phyloP scores from a whole-genome alignment of 768 basidiomycete genomes.

The Tulasnella sp. region DNA sequence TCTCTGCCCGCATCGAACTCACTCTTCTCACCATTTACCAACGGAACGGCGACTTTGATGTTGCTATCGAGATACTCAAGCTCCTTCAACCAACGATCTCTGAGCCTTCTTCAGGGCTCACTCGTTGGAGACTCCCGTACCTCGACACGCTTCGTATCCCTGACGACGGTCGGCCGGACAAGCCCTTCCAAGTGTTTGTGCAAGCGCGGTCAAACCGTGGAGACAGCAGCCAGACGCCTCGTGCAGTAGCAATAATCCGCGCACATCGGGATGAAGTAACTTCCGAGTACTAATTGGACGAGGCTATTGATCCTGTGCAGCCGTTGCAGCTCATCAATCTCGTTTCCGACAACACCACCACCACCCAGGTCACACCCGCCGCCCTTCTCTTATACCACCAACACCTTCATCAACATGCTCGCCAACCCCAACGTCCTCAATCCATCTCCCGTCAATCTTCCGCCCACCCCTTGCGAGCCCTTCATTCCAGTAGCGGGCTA shows the following conservation, averaged over 20 bases:
- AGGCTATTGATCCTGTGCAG: too few species aligned
- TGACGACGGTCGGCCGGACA: not conserved
- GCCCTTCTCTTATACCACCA: not conserved
- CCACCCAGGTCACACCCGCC: conserved; percentile 11
- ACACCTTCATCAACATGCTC: not conserved
- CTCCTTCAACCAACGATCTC: not conserved
- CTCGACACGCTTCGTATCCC: not conserved
- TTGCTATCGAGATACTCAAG: not conserved
- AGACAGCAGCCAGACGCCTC: not conserved
- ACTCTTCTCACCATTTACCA: not conserved
- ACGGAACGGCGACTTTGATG: not conserved
- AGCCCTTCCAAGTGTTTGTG: not conserved
- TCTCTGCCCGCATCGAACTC: not conserved
- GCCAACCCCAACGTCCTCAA: not conserved
- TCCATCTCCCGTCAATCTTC: conserved; percentile 1
- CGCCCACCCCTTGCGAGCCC: not conserved
- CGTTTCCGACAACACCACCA: conserved; percentile 1
- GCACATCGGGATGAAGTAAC: too few species aligned
- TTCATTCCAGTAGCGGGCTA: not conserved
- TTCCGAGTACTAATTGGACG: too few species aligned
- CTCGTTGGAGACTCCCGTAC: not conserved
- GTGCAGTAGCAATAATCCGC: too few species aligned
- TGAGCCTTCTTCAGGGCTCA: not conserved
- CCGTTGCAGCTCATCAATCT: not conserved
- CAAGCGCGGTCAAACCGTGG: not conserved